Evolutionary conservation across 768 basidiomycete genomes (phyloP).

Genomic region (Boletus rubropictus): DNA sequence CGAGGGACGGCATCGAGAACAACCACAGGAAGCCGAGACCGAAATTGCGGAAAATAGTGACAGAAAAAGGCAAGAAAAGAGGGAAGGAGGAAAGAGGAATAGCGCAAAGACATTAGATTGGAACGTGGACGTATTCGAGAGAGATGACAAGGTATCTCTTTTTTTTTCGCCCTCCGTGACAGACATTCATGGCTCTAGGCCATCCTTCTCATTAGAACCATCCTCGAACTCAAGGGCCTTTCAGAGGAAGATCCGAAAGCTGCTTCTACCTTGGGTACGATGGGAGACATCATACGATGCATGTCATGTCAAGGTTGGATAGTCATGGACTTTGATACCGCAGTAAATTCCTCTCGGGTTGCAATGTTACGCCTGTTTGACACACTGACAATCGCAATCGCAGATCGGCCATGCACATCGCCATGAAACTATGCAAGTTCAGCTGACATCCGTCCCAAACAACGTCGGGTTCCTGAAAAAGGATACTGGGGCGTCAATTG

Average conservation of each 20-base stretch:
- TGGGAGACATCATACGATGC: constrained; percentile 39
- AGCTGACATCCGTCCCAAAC: constrained; percentile 4
- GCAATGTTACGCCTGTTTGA: background rate
- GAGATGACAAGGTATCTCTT: constrained; percentile 48
- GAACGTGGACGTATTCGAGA: constrained; percentile 48
- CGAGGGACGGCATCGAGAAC: background rate
- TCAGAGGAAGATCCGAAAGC: constrained; percentile 31
- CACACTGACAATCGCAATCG: background rate
- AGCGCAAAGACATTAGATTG: constrained; percentile 33
- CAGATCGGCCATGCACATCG: constrained; percentile 61
- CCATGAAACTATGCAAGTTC: constrained; percentile 49
- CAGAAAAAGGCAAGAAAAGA: constrained; percentile 20
- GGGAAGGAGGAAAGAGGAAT: background rate
- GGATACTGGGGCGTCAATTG: too few relatives aligned
- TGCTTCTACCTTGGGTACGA: constrained; percentile 11
- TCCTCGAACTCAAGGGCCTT: constrained; percentile 30
- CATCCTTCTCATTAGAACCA: constrained; percentile 36
- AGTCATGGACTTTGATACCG: constrained; percentile 40
- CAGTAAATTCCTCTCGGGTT: constrained; percentile 34
- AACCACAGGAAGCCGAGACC: background rate
- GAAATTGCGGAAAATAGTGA: background rate
- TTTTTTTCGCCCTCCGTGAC: background rate
- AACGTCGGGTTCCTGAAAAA: background rate
- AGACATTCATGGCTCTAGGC: constrained; percentile 35
- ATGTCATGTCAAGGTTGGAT: constrained; percentile 45